These are phyloP conservation scores for Dendrocalamus sinicus DNA, from an alignment of 176 grass and related monocot species.

Conservation along the genomic window DNA sequence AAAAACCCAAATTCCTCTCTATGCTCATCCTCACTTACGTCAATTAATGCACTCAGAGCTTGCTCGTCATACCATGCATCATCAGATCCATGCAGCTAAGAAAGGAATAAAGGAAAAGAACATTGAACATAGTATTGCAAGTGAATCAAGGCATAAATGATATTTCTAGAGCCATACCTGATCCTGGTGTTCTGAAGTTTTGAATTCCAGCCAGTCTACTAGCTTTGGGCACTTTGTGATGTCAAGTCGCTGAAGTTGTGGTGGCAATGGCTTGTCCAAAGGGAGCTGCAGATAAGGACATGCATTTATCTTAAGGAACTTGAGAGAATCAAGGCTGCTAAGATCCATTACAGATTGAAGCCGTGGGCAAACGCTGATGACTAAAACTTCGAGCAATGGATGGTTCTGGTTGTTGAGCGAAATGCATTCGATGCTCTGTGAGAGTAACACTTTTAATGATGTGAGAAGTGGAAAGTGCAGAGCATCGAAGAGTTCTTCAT, in stretches of 20 bases:
- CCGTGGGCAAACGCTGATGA: background rate
- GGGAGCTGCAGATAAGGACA: slow-evolving; percentile 5
- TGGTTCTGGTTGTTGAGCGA: background rate
- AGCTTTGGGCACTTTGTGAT: slow-evolving; percentile 11
- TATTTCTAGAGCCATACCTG: background rate
- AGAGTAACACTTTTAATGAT: slow-evolving; percentile 23
- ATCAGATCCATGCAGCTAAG: background rate
- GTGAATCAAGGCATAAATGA: background rate
- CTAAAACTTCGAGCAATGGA: background rate
- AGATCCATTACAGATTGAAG: slow-evolving; percentile 7
- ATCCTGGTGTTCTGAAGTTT: background rate
- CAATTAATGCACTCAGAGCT: background rate
- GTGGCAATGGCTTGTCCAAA: background rate
- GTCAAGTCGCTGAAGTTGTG: slow-evolving; percentile 1
- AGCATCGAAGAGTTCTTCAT: slow-evolving; percentile 10
- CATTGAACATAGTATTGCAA: background rate
- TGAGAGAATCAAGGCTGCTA: background rate
- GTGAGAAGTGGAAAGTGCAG: slow-evolving; percentile 24
- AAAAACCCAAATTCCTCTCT: background rate
- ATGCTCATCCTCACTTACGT: background rate
- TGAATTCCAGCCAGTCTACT: slow-evolving; percentile 4
- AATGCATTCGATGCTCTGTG: background rate
- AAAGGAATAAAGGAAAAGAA: background rate
- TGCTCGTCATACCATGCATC: background rate
- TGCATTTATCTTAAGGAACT: background rate